A percentile compares a stretch with the other conserved stretches of the same genome.
Evolutionary conservation across 2,329 filamentous ascomycete species (phyloP).

Genomic region (Gliomastix tumulicola): DNA sequence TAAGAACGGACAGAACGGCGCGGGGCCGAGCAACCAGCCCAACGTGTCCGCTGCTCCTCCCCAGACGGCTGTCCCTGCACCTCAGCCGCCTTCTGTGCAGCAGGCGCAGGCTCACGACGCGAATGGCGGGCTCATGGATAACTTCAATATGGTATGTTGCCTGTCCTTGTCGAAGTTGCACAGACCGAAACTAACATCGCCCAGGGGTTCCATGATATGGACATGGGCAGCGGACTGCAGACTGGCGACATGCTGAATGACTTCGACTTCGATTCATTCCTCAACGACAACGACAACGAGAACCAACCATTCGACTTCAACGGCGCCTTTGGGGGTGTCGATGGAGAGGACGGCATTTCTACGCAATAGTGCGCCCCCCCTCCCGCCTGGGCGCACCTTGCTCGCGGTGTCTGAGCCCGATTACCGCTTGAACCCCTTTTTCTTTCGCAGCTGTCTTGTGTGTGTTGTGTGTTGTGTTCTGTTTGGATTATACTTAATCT

Average conservation of each 20-base stretch:
- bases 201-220: too few relatives aligned
- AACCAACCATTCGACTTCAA: constrained; percentile 48
- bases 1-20: constrained; percentile 35
- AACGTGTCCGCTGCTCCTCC: constrained; percentile 21
- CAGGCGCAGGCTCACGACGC: constrained; percentile 40
- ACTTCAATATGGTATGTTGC: constrained; percentile 34
- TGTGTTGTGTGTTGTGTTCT: background rate
- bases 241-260: constrained; percentile 54
- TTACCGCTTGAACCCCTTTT: background rate
- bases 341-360: constrained; percentile 34
- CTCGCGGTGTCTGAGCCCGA: too few relatives aligned
- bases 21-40: constrained; percentile 14
- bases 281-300: constrained; percentile 47
- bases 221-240: constrained; percentile 47
- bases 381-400: too few relatives aligned
- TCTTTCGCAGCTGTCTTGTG: background rate
- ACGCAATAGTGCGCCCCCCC: too few relatives aligned
- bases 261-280: constrained; percentile 63
- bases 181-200: too few relatives aligned
- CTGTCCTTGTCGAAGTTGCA: too few relatives aligned
- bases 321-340: constrained; percentile 42
- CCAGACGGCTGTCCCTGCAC: constrained; percentile 23
- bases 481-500: constrained; percentile 19
- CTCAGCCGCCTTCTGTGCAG: constrained; percentile 16
- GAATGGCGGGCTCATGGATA: constrained; percentile 39